Conservation (phyloP, 179 eudicot species). For the Silene coronaria region DNA sequence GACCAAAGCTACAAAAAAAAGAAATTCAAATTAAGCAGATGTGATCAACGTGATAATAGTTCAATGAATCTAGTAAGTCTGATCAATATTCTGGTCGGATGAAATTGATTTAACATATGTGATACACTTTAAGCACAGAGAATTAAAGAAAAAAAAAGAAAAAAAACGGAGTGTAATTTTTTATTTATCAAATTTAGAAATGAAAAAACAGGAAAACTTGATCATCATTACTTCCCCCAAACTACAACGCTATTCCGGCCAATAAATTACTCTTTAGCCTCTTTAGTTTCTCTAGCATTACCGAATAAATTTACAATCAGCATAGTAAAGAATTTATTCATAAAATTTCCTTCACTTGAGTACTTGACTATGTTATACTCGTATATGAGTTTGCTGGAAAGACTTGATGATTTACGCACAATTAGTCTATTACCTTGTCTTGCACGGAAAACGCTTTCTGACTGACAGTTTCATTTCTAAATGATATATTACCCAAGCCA, state of each 20-base stretch:
- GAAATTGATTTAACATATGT: not conserved
- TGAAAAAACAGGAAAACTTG: not conserved
- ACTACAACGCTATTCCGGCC: not conserved
- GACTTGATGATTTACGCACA: not conserved
- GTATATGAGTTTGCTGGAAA: not conserved
- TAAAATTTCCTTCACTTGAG: not conserved
- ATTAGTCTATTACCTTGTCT: conserved; percentile 61
- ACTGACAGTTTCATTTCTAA: conserved; percentile 56
- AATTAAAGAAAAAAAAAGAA: not conserved
- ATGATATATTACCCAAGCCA: conserved; percentile 36
- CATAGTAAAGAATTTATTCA: not conserved
- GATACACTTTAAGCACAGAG: not conserved
- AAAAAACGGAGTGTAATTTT: too few species aligned
- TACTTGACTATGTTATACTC: conserved; percentile 4
- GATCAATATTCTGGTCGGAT: not conserved
- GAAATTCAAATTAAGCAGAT: conserved; percentile 16
- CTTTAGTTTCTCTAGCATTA: not conserved
- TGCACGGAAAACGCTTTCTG: conserved; percentile 62
- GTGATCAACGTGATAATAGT: not conserved
- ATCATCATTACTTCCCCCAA: not conserved
- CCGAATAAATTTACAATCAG: not conserved
- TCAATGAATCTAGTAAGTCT: not conserved
- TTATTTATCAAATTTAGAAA: not conserved
- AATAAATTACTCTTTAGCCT: not conserved
- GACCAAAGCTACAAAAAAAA: conserved; percentile 69